Percentiles rank a stretch among this genome's conserved stretches.
These are phyloP conservation scores for Curvularia verruculosa DNA, from an alignment of 2,329 filamentous ascomycete genomes.

Conservation along the genomic window DNA sequence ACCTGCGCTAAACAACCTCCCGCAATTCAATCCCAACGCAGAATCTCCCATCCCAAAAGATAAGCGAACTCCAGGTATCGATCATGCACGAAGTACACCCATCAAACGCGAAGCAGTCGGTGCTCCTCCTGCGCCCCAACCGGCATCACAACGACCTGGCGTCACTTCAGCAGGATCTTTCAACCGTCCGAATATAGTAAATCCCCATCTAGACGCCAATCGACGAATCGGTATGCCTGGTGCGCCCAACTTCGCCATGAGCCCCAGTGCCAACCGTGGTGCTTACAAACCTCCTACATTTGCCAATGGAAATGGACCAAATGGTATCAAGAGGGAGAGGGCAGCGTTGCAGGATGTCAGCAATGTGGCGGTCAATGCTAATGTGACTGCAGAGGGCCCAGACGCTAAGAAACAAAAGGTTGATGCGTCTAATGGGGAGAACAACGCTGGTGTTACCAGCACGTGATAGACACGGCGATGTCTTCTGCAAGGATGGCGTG, in stretches of 20 bases:
- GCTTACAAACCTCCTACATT: conserved; percentile 54
- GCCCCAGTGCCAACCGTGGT: conserved; percentile 52
- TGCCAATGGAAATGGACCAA: conserved; percentile 26
- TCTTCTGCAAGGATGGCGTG: background rate
- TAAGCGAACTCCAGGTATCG: conserved; percentile 80
- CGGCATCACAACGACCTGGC: conserved; percentile 17
- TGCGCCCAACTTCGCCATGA: conserved; percentile 43
- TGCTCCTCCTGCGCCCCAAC: conserved; percentile 24
- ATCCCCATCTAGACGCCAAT: conserved; percentile 55
- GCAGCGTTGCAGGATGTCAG: conserved; percentile 55
- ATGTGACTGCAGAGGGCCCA: conserved; percentile 31
- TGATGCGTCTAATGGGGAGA: conserved; percentile 36
- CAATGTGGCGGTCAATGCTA: conserved; percentile 45
- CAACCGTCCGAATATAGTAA: conserved; percentile 52
- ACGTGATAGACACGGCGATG: background rate
- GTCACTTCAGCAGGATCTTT: conserved; percentile 21
- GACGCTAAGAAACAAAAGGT: conserved; percentile 52
- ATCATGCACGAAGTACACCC: conserved; percentile 78
- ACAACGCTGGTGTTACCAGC: conserved; percentile 22
- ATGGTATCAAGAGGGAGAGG: conserved; percentile 39
- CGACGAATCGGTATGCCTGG: conserved; percentile 58
- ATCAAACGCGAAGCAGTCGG: conserved; percentile 60
- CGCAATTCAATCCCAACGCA: conserved; percentile 56
- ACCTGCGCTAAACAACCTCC: conserved; percentile 40
- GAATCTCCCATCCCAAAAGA: conserved; percentile 74